phyloP scores from a whole-genome alignment of 257 asterid species.

The Eucommia ulmoides region DNA sequence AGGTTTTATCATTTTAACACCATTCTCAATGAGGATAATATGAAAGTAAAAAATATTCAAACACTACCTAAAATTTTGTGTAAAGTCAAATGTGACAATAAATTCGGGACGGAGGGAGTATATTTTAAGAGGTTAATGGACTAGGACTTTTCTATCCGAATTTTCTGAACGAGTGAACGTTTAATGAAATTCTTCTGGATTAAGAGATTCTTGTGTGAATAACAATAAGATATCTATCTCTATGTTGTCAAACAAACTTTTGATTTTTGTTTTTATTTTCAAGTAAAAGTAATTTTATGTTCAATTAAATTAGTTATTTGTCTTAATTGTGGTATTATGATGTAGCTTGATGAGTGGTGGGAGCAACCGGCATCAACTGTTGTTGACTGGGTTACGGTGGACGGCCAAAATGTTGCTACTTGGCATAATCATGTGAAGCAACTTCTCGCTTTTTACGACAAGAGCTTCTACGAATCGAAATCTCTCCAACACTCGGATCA shows the following conservation, averaged over 20 bases:
- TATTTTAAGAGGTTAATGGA: no score
- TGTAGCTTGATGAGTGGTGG: constrained; percentile 99
- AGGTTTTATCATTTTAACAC: no score
- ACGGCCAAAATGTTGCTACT: constrained; percentile 86
- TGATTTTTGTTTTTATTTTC: no score
- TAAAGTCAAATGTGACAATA: no score
- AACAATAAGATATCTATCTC: no score
- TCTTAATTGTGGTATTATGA: constrained; percentile 6
- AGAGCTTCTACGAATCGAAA: constrained; percentile 24
- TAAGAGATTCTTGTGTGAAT: no score
- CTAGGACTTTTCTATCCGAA: neutral
- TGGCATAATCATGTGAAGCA: constrained; percentile 97
- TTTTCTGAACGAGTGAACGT: no score
- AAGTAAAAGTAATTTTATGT: neutral
- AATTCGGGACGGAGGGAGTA: neutral
- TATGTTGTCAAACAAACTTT: neutral
- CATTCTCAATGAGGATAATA: no score
- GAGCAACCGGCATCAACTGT: constrained; percentile 96
- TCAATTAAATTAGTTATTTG: neutral
- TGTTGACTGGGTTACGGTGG: constrained; percentile 91
- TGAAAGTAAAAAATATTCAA: no score
- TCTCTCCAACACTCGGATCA: neutral
- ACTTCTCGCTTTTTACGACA: constrained; percentile 77
- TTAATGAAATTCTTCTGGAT: no score
- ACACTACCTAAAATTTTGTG: no score